Percentiles rank a stretch among this genome's conserved stretches.
Evolutionary conservation across 176 grass and related monocot species (phyloP).

Genomic region (Carex scoparia): DNA sequence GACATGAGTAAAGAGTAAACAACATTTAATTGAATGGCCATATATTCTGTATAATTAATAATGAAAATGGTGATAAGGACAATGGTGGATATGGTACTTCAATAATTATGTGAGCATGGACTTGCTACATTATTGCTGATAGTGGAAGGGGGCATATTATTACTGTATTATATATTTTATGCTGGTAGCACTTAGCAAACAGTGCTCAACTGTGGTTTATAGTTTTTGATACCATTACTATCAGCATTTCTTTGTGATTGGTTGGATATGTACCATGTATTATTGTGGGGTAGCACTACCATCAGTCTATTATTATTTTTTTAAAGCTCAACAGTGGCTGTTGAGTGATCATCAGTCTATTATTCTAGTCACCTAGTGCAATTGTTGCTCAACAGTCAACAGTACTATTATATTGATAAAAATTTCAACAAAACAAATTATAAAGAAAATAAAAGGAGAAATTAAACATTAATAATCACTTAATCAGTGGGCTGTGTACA

Average conservation of each 20-base stretch:
- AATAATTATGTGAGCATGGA: neutral
- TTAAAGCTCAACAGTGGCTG: too few species aligned
- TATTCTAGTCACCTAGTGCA: neutral
- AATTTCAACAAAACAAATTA: neutral
- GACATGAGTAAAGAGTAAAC: too few species aligned
- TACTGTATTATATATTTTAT: neutral
- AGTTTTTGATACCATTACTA: neutral
- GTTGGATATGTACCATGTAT: neutral
- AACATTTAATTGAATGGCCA: neutral
- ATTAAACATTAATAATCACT: neutral
- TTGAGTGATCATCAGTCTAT: too few species aligned
- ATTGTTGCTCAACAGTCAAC: neutral
- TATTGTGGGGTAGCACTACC: too few species aligned
- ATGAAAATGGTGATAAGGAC: neutral
- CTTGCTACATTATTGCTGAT: neutral
- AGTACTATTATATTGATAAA: neutral
- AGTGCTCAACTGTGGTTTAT: neutral
- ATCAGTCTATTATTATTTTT: too few species aligned
- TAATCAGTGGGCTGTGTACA: neutral
- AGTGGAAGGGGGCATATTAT: neutral
- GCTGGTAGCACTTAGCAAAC: neutral
- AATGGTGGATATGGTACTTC: neutral
- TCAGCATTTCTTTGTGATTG: neutral
- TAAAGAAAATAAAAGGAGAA: neutral
- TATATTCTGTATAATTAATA: neutral